These are phyloP conservation scores for Aureobasidium namibiae DNA, from an alignment of 2,329 filamentous ascomycete genomes.

Conservation along the genomic window DNA sequence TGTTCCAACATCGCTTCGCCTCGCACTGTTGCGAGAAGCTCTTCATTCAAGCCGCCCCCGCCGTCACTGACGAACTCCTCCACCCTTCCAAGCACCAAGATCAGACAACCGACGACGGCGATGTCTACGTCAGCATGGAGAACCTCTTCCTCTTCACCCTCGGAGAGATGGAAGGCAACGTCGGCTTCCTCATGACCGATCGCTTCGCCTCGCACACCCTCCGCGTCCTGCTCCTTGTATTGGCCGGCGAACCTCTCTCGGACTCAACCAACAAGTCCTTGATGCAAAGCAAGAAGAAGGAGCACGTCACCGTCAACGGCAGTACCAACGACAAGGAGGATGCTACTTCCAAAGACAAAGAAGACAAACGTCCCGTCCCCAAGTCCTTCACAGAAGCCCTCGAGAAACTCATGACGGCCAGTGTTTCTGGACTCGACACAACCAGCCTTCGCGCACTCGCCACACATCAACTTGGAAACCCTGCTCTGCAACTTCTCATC, in stretches of 20 bases:
- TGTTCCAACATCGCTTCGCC: conserved; percentile 92
- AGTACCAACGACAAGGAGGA: conserved; percentile 29
- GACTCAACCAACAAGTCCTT: conserved; percentile 60
- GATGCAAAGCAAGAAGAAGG: conserved; percentile 89
- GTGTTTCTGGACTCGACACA: conserved; percentile 65
- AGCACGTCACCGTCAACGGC: conserved; percentile 60
- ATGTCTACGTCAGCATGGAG: conserved; percentile 63
- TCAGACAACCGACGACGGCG: conserved; percentile 35
- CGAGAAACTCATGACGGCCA: conserved; percentile 73
- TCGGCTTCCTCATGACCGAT: conserved; percentile 79
- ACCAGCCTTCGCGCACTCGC: conserved; percentile 76
- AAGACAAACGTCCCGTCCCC: conserved; percentile 57
- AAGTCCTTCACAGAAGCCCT: conserved; percentile 68
- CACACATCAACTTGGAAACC: conserved; percentile 84
- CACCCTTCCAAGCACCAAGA: conserved; percentile 38
- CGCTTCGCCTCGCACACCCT: conserved; percentile 84
- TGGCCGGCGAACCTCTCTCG: conserved; percentile 75
- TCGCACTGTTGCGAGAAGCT: conserved; percentile 95
- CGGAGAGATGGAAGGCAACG: conserved; percentile 77
- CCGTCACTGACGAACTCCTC: conserved; percentile 64
- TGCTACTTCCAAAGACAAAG: conserved; percentile 13
- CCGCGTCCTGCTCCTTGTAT: conserved; percentile 73
- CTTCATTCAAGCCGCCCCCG: conserved; percentile 72
- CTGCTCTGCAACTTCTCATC: conserved; percentile 81
- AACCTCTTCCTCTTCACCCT: conserved; percentile 74